Conservation (phyloP, 23 red algal genomes). For the Agarophyton chilense region DNA sequence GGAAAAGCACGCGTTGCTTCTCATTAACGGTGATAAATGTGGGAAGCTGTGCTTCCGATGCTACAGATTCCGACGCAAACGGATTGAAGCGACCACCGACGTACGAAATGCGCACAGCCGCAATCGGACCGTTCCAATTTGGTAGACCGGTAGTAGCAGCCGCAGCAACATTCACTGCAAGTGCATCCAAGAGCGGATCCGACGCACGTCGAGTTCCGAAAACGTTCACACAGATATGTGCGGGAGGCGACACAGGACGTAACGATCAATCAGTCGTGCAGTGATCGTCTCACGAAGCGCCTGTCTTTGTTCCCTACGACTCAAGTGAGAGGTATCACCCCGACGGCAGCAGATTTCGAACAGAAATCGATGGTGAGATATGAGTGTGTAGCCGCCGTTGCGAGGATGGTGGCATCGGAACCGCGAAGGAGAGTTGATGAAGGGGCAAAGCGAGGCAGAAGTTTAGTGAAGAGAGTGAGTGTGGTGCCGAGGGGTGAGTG, state of each 20-base stretch:
- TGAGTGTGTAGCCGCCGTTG: slow-evolving; percentile 23
- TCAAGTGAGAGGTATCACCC: slow-evolving; percentile 85
- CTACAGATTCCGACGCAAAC: slow-evolving; percentile 5
- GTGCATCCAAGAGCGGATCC: slow-evolving; percentile 54
- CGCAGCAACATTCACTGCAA: slow-evolving; percentile 78
- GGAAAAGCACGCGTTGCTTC: not conserved
- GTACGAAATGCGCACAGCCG: slow-evolving; percentile 44
- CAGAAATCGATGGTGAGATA: slow-evolving; percentile 74
- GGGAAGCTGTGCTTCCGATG: slow-evolving; percentile 3
- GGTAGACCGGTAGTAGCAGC: slow-evolving; percentile 40
- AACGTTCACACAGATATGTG: slow-evolving; percentile 73
- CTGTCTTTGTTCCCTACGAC: slow-evolving; percentile 67
- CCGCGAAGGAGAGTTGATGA: slow-evolving; percentile 22
- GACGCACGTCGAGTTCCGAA: slow-evolving; percentile 36
- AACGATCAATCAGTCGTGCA: slow-evolving; percentile 89
- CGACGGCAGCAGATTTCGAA: slow-evolving; percentile 79
- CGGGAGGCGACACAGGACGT: slow-evolving; percentile 49
- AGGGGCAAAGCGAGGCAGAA: slow-evolving; percentile 58
- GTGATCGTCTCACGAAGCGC: slow-evolving; percentile 70
- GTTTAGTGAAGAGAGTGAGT: slow-evolving; percentile 43
- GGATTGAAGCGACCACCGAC: slow-evolving; percentile 29
- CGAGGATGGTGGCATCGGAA: slow-evolving; percentile 38
- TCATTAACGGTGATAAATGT: slow-evolving; percentile 38
- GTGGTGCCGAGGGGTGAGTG: not conserved
- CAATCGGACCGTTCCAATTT: slow-evolving; percentile 34